These are phyloP conservation scores for Aspergillaceae sp. DNA, from an alignment of 2,329 filamentous ascomycete genomes.

Conservation along the genomic window DNA sequence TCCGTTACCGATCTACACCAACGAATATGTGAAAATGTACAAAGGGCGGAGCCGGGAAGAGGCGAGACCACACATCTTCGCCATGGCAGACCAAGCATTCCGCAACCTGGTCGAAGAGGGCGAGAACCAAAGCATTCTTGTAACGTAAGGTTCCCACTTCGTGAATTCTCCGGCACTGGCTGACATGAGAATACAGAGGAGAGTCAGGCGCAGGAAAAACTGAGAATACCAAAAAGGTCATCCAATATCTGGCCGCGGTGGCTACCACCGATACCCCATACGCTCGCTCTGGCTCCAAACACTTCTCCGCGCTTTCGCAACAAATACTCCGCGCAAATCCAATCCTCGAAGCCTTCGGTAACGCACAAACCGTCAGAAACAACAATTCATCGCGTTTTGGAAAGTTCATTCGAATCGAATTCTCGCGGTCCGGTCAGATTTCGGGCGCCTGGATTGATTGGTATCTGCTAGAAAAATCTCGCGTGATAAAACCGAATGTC, in stretches of 20 bases:
- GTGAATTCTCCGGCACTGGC: not conserved
- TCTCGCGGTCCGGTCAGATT: conserved; percentile 78
- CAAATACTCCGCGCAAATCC: conserved; percentile 95
- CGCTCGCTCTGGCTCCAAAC: conserved; percentile 44
- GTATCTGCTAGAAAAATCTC: conserved; percentile 97
- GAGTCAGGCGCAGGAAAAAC: conserved; percentile 98
- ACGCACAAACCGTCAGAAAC: conserved; percentile 94
- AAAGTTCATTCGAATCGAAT: conserved; percentile 97
- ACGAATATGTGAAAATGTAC: conserved; percentile 98
- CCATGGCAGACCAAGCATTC: conserved; percentile 95
- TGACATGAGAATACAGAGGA: conserved; percentile 42
- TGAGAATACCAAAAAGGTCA: conserved; percentile 98
- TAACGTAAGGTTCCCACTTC: conserved; percentile 51
- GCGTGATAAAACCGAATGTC: conserved; percentile 78
- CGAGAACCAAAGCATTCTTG: conserved; percentile 92
- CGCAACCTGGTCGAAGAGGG: conserved; percentile 92
- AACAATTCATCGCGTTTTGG: conserved; percentile 98
- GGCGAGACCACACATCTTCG: conserved; percentile 93
- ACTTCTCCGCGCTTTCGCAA: conserved; percentile 81
- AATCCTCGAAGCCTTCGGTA: conserved; percentile 95
- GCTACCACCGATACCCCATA: conserved; percentile 69
- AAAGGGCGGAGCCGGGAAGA: conserved; percentile 84
- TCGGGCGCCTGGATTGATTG: conserved; percentile 95
- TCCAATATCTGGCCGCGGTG: conserved; percentile 93
- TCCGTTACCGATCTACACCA: conserved; percentile 84